These are phyloP conservation scores for Calocybe indica DNA, from an alignment of 768 basidiomycete genomes.

Conservation along the genomic window DNA sequence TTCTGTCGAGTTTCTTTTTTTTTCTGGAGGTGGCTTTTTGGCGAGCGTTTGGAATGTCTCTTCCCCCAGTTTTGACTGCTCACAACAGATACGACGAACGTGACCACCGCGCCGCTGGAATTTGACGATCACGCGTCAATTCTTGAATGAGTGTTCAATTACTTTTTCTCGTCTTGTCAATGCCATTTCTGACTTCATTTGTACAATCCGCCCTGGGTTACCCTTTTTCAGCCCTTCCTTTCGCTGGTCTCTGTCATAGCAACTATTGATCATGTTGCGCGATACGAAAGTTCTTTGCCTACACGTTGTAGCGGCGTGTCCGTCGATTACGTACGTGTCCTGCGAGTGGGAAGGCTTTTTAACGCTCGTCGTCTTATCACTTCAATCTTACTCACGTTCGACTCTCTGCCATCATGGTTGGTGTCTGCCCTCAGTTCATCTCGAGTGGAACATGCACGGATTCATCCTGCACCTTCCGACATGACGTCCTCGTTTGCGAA, in stretches of 20 bases:
- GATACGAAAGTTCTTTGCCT: not conserved
- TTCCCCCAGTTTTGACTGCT: not conserved
- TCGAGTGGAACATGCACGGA: slow-evolving; percentile 27
- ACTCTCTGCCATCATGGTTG: slow-evolving; percentile 2
- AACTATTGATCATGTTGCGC: too few species aligned
- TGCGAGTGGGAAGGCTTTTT: not conserved
- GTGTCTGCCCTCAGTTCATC: slow-evolving; percentile 31
- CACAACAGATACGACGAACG: not conserved
- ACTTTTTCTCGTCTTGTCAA: too few species aligned
- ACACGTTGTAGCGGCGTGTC: not conserved
- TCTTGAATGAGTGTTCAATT: too few species aligned
- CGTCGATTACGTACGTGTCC: not conserved
- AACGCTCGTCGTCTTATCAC: not conserved
- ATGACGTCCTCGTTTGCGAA: slow-evolving; percentile 32
- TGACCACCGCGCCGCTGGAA: not conserved
- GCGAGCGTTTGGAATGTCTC: not conserved
- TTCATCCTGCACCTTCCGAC: slow-evolving; percentile 21
- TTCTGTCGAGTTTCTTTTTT: not conserved
- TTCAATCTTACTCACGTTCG: not conserved
- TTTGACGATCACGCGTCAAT: too few species aligned
- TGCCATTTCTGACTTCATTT: too few species aligned
- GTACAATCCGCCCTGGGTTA: too few species aligned
- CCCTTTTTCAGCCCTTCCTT: too few species aligned
- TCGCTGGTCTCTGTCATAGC: too few species aligned
- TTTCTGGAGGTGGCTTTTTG: not conserved